Base-by-base conservation (phyloP, 2,329 filamentous ascomycete species). In the Aureobasidium melanogenum region DNA sequence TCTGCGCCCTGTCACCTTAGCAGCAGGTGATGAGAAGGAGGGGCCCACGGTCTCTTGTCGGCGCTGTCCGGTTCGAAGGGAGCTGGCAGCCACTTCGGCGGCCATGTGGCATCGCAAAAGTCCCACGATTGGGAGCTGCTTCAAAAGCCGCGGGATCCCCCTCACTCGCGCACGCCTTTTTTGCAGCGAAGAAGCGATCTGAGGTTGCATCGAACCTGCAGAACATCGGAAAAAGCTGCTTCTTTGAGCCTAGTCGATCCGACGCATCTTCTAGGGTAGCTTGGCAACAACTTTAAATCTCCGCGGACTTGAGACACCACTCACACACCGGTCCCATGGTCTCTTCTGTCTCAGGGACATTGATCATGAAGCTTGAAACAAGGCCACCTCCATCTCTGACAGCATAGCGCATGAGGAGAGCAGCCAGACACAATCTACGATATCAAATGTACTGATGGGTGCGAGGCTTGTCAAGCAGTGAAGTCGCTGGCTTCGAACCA, bases 241-340 rank as follows among this genome's bases (percentile, higher is more conserved):
- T 12, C 5, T 26, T 47, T 7, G 36, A 30, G 59, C 15, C 41
- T 61, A 61, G 59, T 22, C 3, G 8, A 43, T 48, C 46, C 26
- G 41, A 55, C 24, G 12, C 28, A 55, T 38, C 47, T 55, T 55
- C 50, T 55, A 55, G 41, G 14, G 58, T 17, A 39, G 39, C 46
- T 57, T 60, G 56, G 56, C n/a, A 41, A 41, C 56, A 59, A 59
- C 44, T 59, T 19, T 59, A 59, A 50, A 59, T 59, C 56, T 59
- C 56, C 56, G 56, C 56, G 56, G 56, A 50, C 28, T 7, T 59
- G 56, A 41, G 30, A 50, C 55, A 58, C 28, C 34, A 17, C 43
- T 58, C 32, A 10, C n/a, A 38, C 30, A 26, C 39, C 36, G 15
- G 24, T 34, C 14, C 26, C 52, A 24, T 12, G 6, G 22, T 39